Evolutionary conservation across 495 filamentous ascomycete genomes (phyloP).

Genomic region (Tirmania nivea): DNA sequence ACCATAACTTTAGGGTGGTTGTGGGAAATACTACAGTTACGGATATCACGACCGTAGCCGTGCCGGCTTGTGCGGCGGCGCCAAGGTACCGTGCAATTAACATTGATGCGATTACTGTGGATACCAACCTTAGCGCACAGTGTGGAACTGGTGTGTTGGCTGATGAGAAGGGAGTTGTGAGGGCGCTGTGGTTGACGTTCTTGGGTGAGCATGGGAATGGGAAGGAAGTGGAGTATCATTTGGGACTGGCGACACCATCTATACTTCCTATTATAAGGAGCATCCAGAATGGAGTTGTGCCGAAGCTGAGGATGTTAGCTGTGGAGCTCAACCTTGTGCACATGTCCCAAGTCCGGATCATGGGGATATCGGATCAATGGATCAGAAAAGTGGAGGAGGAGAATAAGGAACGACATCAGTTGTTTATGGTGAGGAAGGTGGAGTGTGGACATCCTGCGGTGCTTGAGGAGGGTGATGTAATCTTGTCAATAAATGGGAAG

Average conservation of each 20-base stretch:
- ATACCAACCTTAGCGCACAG: slow-evolving; percentile 71
- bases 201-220: slow-evolving; percentile 63
- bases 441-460: slow-evolving; percentile 42
- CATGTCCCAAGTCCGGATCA: slow-evolving; percentile 93
- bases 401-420: slow-evolving; percentile 76
- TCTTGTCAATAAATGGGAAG: slow-evolving; percentile 74
- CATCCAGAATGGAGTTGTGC: slow-evolving; percentile 56
- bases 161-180: slow-evolving; percentile 71
- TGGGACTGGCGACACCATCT: slow-evolving; percentile 75
- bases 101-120: slow-evolving; percentile 90
- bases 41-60: slow-evolving; percentile 91
- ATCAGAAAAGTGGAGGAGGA: slow-evolving; percentile 67
- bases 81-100: slow-evolving; percentile 94
- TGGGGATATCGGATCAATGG: slow-evolving; percentile 94
- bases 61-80: slow-evolving; percentile 73
- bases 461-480: slow-evolving; percentile 77
- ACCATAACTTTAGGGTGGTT: slow-evolving; percentile 80
- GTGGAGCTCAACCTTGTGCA: slow-evolving; percentile 87
- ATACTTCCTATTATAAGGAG: slow-evolving; percentile 65
- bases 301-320: slow-evolving; percentile 69
- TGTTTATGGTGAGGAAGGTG: slow-evolving; percentile 96
- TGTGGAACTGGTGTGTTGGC: slow-evolving; percentile 91
- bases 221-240: slow-evolving; percentile 91
- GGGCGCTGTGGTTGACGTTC: slow-evolving; percentile 91
- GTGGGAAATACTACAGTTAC: slow-evolving; percentile 88